Evolutionary conservation across 2,329 filamentous ascomycete genomes (phyloP).

Genomic region (Aspergillus ustus): DNA sequence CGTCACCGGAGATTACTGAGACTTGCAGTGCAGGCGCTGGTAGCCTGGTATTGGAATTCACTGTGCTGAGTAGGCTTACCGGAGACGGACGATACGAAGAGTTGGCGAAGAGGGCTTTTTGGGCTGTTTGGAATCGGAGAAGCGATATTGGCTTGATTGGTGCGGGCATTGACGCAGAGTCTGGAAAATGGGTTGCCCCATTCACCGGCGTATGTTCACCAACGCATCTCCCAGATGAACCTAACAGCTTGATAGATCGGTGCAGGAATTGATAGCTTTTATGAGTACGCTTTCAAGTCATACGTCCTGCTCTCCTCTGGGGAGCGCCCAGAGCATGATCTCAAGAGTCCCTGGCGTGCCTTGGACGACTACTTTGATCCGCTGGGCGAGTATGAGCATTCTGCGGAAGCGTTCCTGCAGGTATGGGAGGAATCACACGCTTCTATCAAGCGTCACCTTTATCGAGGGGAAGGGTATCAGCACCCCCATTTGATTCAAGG

Average conservation of each 20-base stretch:
- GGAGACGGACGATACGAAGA: slow-evolving; percentile 88
- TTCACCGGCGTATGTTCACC: slow-evolving; percentile 68
- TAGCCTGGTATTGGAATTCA: slow-evolving; percentile 91
- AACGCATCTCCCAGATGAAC: background rate
- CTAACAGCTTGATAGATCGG: slow-evolving; percentile 66
- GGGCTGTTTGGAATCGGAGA: slow-evolving; percentile 90
- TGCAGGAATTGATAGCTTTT: slow-evolving; percentile 96
- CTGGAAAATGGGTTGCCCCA: slow-evolving; percentile 83
- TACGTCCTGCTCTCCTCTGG: slow-evolving; percentile 86
- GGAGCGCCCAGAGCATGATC: slow-evolving; percentile 41
- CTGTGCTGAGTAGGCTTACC: slow-evolving; percentile 84
- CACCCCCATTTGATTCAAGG: slow-evolving; percentile 94
- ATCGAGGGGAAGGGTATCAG: slow-evolving; percentile 72
- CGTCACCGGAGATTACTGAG: slow-evolving; percentile 77
- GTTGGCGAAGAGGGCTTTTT: slow-evolving; percentile 88
- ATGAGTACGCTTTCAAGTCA: slow-evolving; percentile 95
- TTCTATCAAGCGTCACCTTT: slow-evolving; percentile 89
- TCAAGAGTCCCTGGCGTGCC: slow-evolving; percentile 50
- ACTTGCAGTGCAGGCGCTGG: slow-evolving; percentile 97
- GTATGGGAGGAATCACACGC: slow-evolving; percentile 86
- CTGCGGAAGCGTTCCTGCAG: slow-evolving; percentile 75
- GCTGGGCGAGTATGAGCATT: slow-evolving; percentile 68
- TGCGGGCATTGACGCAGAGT: slow-evolving; percentile 89
- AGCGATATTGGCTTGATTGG: slow-evolving; percentile 87
- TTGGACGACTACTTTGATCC: slow-evolving; percentile 69